Evolutionary conservation across 345 rosid species (phyloP).

Genomic region (Capsella bursapastoris): DNA sequence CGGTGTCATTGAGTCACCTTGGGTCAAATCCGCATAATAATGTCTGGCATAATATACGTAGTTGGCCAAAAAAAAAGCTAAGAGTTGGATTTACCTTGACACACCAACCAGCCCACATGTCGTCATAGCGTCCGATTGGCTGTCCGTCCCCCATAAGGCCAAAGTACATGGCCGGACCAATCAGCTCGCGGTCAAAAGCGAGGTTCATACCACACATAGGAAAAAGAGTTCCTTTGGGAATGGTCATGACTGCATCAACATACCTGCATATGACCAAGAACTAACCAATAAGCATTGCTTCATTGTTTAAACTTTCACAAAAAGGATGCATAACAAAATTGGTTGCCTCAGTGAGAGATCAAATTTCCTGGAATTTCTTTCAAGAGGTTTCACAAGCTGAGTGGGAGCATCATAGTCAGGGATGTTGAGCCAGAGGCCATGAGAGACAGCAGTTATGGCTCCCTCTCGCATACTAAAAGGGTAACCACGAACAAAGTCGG

Average conservation of each 20-base stretch:
- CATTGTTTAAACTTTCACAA: neutral
- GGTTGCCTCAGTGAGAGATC: constrained; percentile 18
- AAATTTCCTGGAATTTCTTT: constrained; percentile 71
- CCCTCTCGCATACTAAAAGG: constrained; percentile 91
- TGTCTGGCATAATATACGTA: neutral
- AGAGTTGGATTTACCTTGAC: constrained; percentile 33
- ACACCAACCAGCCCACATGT: constrained; percentile 46
- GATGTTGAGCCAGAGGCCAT: constrained; percentile 93
- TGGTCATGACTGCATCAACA: constrained; percentile 83
- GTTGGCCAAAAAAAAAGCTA: neutral
- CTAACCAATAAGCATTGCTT: constrained; percentile 24
- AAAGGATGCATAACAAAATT: neutral
- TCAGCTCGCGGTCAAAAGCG: constrained; percentile 68
- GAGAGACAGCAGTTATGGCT: constrained; percentile 75
- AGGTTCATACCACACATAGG: constrained; percentile 97
- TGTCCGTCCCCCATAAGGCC: constrained; percentile 49
- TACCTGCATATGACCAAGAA: constrained; percentile 50
- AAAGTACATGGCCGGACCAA: constrained; percentile 50
- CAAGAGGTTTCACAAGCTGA: constrained; percentile 88
- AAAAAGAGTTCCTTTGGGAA: constrained; percentile 80
- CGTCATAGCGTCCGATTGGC: constrained; percentile 45
- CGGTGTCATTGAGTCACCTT: neutral
- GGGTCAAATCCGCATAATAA: neutral
- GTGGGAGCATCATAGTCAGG: constrained; percentile 96
- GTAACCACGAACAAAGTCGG: constrained; percentile 91